phyloP scores from a whole-genome alignment of 768 basidiomycete genomes.

The Xerocomus potaroensis region DNA sequence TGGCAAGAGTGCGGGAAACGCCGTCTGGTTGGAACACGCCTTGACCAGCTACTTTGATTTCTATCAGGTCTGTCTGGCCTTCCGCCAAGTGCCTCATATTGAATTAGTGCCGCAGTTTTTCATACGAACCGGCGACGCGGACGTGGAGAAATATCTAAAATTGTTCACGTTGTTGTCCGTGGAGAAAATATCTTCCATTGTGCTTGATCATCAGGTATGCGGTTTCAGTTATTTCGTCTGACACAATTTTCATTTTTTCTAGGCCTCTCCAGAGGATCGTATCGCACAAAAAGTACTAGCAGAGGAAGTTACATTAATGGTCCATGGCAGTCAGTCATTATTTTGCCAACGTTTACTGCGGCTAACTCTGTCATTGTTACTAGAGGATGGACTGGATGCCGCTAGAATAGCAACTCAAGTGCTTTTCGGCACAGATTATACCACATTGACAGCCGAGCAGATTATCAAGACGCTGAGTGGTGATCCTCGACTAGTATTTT shows the following conservation, averaged over 20 bases:
- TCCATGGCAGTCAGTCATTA: slow-evolving; percentile 48
- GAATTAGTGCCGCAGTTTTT: slow-evolving; percentile 64
- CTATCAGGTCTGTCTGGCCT: slow-evolving; percentile 66
- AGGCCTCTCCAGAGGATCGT: slow-evolving; percentile 36
- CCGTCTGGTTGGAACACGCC: slow-evolving; percentile 79
- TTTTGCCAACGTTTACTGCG: background rate
- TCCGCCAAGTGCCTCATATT: background rate
- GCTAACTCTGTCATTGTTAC: slow-evolving; percentile 2
- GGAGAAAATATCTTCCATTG: slow-evolving; percentile 49
- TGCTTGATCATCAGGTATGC: slow-evolving; percentile 56
- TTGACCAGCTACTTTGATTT: slow-evolving; percentile 89
- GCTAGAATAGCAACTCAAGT: slow-evolving; percentile 45
- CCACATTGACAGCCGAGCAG: slow-evolving; percentile 48
- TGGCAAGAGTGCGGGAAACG: slow-evolving; percentile 96
- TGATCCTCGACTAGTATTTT: slow-evolving; percentile 61
- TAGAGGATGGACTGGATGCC: slow-evolving; percentile 37
- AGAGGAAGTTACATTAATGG: slow-evolving; percentile 53
- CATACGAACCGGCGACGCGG: slow-evolving; percentile 71
- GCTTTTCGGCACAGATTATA: slow-evolving; percentile 38
- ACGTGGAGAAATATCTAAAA: slow-evolving; percentile 74
- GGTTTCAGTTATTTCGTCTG: background rate
- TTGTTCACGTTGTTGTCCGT: slow-evolving; percentile 76
- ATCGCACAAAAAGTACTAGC: slow-evolving; percentile 51
- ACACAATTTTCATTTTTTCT: slow-evolving; percentile 1
- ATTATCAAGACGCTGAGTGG: slow-evolving; percentile 57